These are phyloP conservation scores for Monosporascus sp. DNA, from an alignment of 2,329 filamentous ascomycete species.

Conservation along the genomic window DNA sequence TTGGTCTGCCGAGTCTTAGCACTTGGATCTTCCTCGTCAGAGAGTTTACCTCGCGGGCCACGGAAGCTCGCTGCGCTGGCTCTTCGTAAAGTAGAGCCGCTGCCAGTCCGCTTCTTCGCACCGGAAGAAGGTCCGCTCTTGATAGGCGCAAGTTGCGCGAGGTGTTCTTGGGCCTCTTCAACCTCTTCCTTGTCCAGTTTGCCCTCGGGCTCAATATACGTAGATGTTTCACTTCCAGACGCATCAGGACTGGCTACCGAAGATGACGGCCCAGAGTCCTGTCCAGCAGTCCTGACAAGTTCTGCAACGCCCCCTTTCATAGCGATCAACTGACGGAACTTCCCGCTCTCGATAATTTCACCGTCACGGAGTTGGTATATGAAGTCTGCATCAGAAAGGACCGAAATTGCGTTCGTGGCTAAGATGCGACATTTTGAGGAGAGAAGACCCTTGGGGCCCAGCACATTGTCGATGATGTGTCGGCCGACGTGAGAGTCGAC, in stretches of 20 bases:
- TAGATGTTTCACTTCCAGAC: conserved; percentile 51
- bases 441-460: conserved; percentile 79
- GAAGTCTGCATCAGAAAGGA: conserved; percentile 83
- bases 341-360: conserved; percentile 78
- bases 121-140: conserved; percentile 44
- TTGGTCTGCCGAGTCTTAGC: conserved; percentile 80
- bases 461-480: conserved; percentile 90
- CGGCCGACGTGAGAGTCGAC: conserved; percentile 97
- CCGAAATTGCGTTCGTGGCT: conserved; percentile 90
- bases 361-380: conserved; percentile 82
- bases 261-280: conserved; percentile 42
- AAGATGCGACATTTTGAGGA: conserved; percentile 83
- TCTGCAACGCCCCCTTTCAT: conserved; percentile 89
- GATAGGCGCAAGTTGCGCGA: conserved; percentile 74
- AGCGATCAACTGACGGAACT: conserved; percentile 83
- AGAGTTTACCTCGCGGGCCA: conserved; percentile 76
- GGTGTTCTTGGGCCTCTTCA: conserved; percentile 71
- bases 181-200: conserved; percentile 59
- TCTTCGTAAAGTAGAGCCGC: conserved; percentile 75
- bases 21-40: conserved; percentile 73
- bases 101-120: conserved; percentile 58
- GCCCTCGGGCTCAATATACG: conserved; percentile 47
- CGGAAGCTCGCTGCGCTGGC: conserved; percentile 89
- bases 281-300: conserved; percentile 71
- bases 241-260: conserved; percentile 38